Evolutionary conservation across 768 basidiomycete species (phyloP), one percentile per base, ranked within the genome.

Genomic region (Pulveroboletus sp.): DNA sequence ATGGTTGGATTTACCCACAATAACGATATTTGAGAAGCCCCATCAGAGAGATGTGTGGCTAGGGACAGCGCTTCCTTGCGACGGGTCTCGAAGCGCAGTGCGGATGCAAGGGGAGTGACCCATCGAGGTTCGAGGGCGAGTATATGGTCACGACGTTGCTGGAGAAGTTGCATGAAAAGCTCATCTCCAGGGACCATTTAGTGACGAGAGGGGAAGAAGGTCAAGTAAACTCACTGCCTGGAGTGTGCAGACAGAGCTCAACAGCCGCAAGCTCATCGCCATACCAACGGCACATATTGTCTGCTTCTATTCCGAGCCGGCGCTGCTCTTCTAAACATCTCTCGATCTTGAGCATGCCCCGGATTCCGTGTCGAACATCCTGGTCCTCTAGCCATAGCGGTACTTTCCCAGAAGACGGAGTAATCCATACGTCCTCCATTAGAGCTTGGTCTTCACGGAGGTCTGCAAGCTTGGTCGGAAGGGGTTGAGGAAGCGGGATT

Each of bases 161-260:
- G 19, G 14, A 19, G n/a, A n/a, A 16, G n/a, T 6, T 4, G 39
- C 14, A 14, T 20, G 14, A 24, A n/a, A 24, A 11, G 4, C 20
- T 13, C n/a, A 26, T 11, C 27, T 30, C 19, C 16, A 24, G 5
- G n/a, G n/a, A n/a, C n/a, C n/a, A n/a, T n/a, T n/a, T n/a, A n/a
- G n/a, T n/a, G n/a, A n/a, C n/a, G n/a, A n/a, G n/a, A n/a, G n/a
- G n/a, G n/a, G n/a, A n/a, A n/a, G n/a, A n/a, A n/a, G n/a, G n/a
- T n/a, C n/a, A n/a, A n/a, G n/a, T n/a, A n/a, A n/a, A 53, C 57
- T 36, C 43, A 62, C 61, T 45, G 14, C 32, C 23, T 5, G 61
- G 30, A 16, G 17, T 36, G 1, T 24, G 20, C 12, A 62, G 20
- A 22, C 57, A 20, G 26, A 51, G 45, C 29, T 62, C 65, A 43